These are phyloP conservation scores for Pneumocystis wakefieldiae DNA, from an alignment of 1,139 yeast species.

Conservation along the genomic window DNA sequence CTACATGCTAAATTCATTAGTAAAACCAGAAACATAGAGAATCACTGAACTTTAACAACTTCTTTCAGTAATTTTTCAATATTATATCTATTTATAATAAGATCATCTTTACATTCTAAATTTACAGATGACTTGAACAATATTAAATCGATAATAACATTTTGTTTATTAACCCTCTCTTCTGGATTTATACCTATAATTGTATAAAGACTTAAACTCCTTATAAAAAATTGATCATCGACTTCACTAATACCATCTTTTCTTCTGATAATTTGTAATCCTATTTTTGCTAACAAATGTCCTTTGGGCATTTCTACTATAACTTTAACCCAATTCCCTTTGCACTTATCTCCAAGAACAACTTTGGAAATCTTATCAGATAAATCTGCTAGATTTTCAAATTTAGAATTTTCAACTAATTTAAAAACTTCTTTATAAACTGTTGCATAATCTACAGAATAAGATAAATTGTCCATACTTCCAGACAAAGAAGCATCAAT, in stretches of 20 bases:
- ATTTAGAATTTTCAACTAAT: conserved; percentile 1
- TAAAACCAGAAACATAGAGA: conserved; percentile 18
- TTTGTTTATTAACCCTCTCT: conserved; percentile 69
- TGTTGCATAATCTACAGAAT: conserved; percentile 78
- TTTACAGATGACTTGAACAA: conserved; percentile 21
- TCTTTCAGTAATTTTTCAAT: conserved; percentile 22
- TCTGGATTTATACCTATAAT: conserved; percentile 84
- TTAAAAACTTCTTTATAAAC: conserved; percentile 35
- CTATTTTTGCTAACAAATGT: conserved; percentile 41
- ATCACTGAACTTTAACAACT: conserved; percentile 12
- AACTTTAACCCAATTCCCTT: conserved; percentile 38
- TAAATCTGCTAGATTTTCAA: conserved; percentile 41
- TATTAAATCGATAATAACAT: conserved; percentile 46
- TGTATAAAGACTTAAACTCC: conserved; percentile 46
- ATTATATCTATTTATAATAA: conserved; percentile 19
- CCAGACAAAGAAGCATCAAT: conserved; percentile 65
- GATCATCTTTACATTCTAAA: neutral
- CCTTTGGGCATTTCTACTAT: conserved; percentile 37
- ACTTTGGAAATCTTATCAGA: conserved; percentile 39
- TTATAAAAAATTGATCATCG: conserved; percentile 34
- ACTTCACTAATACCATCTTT: conserved; percentile 13
- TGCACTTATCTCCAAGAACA: conserved; percentile 36
- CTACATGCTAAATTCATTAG: conserved; percentile 40
- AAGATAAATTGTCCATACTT: conserved; percentile 56
- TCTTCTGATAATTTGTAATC: conserved; percentile 28